These are phyloP conservation scores for Arthrocladium fulminans DNA, from an alignment of 2,329 filamentous ascomycete species.

Conservation along the genomic window DNA sequence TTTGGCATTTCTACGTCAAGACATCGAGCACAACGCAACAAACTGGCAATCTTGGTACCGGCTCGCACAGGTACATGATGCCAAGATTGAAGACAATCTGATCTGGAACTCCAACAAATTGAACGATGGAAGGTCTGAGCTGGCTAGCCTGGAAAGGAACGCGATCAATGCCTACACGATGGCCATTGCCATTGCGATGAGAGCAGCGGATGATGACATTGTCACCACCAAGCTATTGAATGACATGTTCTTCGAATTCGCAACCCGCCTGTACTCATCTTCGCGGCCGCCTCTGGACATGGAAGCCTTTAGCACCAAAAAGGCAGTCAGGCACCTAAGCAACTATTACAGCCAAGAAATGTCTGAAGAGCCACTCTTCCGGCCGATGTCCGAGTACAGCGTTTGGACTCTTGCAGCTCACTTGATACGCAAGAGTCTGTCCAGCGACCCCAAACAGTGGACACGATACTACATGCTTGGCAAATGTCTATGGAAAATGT, in stretches of 20 bases:
- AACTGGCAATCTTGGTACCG: constrained; percentile 89
- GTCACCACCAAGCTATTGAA: constrained; percentile 51
- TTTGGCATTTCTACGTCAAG: constrained; percentile 67
- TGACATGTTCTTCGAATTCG: constrained; percentile 61
- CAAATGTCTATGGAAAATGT: constrained; percentile 68
- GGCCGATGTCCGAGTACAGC: constrained; percentile 47
- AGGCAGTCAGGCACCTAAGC: constrained; percentile 54
- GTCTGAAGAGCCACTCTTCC: constrained; percentile 49
- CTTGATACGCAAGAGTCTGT: constrained; percentile 52
- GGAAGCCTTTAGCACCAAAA: constrained; percentile 55
- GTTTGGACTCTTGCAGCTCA: constrained; percentile 57
- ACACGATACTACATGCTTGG: constrained; percentile 60
- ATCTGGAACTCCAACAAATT: constrained; percentile 87
- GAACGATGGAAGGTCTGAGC: constrained; percentile 68
- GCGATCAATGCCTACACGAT: constrained; percentile 75
- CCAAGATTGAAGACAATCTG: constrained; percentile 76
- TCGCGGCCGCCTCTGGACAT: constrained; percentile 60
- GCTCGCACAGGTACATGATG: constrained; percentile 77
- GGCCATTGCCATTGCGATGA: constrained; percentile 55
- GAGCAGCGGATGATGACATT: constrained; percentile 45
- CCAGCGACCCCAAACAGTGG: constrained; percentile 54
- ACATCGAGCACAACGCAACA: constrained; percentile 71
- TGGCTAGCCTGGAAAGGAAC: constrained; percentile 66
- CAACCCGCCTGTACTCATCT: constrained; percentile 58
- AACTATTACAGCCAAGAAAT: constrained; percentile 44